Evolutionary conservation across 1,284 basidiomycete species (phyloP).

Genomic region (Schizophyllum amplum): DNA sequence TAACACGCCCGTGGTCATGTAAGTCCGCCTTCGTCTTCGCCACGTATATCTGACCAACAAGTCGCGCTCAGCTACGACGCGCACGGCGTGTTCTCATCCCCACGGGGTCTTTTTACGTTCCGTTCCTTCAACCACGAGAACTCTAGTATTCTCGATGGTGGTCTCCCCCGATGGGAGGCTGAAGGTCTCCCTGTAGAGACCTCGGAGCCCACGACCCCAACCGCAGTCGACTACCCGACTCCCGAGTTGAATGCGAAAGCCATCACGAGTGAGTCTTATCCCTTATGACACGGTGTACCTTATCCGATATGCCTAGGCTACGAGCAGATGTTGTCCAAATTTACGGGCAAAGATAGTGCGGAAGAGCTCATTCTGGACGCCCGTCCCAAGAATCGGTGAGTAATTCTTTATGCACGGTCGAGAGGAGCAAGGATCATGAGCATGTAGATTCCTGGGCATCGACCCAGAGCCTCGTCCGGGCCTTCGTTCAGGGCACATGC

Average conservation of each 20-base stretch:
- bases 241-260: slow-evolving; percentile 42
- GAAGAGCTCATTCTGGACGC: slow-evolving; percentile 83
- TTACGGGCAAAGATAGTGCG: slow-evolving; percentile 18
- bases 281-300: no score
- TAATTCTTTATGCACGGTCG: background rate
- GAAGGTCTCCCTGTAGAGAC: slow-evolving; percentile 61
- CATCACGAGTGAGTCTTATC: slow-evolving; percentile 56
- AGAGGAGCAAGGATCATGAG: slow-evolving; percentile 5
- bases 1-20: slow-evolving; percentile 79
- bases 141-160: slow-evolving; percentile 85
- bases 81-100: slow-evolving; percentile 67
- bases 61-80: slow-evolving; percentile 5
- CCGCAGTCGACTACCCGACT: slow-evolving; percentile 38
- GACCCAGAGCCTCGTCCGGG: slow-evolving; percentile 88
- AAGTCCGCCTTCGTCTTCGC: slow-evolving; percentile 17
- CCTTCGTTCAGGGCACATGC: slow-evolving; percentile 90
- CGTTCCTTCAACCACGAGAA: slow-evolving; percentile 80
- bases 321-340: slow-evolving; percentile 75
- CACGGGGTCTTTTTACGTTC: slow-evolving; percentile 90
- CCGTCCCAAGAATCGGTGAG: slow-evolving; percentile 68
- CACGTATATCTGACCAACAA: background rate
- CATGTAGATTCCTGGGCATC: slow-evolving; percentile 62
- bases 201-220: slow-evolving; percentile 25
- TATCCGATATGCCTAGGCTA: slow-evolving; percentile 51
- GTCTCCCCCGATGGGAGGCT: slow-evolving; percentile 77